Evolutionary conservation across 2,329 filamentous ascomycete species (phyloP).

Genomic region (Orbilia quercus): DNA sequence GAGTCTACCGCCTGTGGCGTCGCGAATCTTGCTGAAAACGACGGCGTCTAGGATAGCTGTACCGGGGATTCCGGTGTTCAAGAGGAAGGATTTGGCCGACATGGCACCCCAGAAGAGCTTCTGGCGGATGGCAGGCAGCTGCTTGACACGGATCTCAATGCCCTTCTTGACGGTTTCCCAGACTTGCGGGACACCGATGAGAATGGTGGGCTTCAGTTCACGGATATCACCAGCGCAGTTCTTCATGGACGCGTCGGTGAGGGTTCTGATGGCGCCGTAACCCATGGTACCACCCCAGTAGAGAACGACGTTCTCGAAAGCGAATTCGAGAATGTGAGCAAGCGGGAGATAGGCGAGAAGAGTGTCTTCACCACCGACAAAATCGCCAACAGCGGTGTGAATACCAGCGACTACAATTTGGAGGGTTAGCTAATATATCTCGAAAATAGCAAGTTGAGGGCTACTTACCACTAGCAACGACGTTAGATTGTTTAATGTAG

Average conservation of each 20-base stretch:
- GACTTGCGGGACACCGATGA: conserved; percentile 94
- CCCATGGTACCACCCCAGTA: conserved; percentile 92
- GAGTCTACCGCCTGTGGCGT: conserved; percentile 86
- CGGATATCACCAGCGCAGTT: conserved; percentile 95
- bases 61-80: conserved; percentile 72
- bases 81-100: conserved; percentile 71
- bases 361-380: conserved; percentile 79
- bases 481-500: conserved; percentile 80
- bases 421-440: neutral
- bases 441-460: no score
- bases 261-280: conserved; percentile 88
- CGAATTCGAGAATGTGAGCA: conserved; percentile 95
- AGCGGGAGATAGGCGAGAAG: conserved; percentile 92
- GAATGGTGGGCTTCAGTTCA: conserved; percentile 86
- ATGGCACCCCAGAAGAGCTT: conserved; percentile 80
- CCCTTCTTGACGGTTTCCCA: conserved; percentile 99
- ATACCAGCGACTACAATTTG: conserved; percentile 76
- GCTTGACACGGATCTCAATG: conserved; percentile 80
- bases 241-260: conserved; percentile 84
- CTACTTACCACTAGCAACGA: conserved; percentile 80
- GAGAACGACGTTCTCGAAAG: conserved; percentile 89
- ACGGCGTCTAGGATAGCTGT: conserved; percentile 78
- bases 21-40: conserved; percentile 91
- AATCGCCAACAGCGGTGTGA: conserved; percentile 78
- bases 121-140: conserved; percentile 75